These are phyloP conservation scores for Chaetothyriales sp. DNA, from an alignment of 2,329 filamentous ascomycete species.

Conservation along the genomic window DNA sequence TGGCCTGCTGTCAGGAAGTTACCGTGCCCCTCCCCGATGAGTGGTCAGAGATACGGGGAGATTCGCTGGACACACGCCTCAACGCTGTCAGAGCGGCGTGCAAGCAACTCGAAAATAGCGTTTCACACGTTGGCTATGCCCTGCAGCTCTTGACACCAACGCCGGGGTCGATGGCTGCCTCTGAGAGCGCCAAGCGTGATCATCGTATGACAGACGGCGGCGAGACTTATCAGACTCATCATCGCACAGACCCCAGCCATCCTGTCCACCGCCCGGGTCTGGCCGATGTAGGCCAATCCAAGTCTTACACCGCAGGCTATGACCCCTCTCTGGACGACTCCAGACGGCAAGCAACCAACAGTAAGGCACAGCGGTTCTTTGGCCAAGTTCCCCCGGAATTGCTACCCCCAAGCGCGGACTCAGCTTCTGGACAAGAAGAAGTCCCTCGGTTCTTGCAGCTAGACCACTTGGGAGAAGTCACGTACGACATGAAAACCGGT, in stretches of 20 bases:
- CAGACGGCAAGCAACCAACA: slow-evolving; percentile 27
- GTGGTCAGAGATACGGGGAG: slow-evolving; percentile 84
- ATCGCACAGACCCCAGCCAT: slow-evolving; percentile 25
- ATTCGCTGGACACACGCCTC: slow-evolving; percentile 74
- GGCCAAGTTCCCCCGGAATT: slow-evolving; percentile 27
- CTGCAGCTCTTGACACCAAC: slow-evolving; percentile 61
- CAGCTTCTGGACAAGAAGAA: slow-evolving; percentile 46
- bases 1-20: slow-evolving; percentile 80
- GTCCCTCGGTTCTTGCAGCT: slow-evolving; percentile 71
- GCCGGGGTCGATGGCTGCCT: slow-evolving; percentile 42
- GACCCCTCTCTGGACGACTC: slow-evolving; percentile 24
- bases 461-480: slow-evolving; percentile 77
- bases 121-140: slow-evolving; percentile 76
- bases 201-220: slow-evolving; percentile 20
- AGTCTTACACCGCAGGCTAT: slow-evolving; percentile 27
- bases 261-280: slow-evolving; percentile 27
- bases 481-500: slow-evolving; percentile 71
- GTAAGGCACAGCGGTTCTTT: slow-evolving; percentile 36
- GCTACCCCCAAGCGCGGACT: slow-evolving; percentile 26
- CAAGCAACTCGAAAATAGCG: slow-evolving; percentile 70
- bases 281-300: slow-evolving; percentile 31
- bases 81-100: slow-evolving; percentile 65
- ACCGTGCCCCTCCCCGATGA: slow-evolving; percentile 84
- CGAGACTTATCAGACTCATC: slow-evolving; percentile 40
- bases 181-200: slow-evolving; percentile 44